phyloP scores from a whole-genome alignment of 2,329 filamentous ascomycete species.

The Botrytis galanthina region DNA sequence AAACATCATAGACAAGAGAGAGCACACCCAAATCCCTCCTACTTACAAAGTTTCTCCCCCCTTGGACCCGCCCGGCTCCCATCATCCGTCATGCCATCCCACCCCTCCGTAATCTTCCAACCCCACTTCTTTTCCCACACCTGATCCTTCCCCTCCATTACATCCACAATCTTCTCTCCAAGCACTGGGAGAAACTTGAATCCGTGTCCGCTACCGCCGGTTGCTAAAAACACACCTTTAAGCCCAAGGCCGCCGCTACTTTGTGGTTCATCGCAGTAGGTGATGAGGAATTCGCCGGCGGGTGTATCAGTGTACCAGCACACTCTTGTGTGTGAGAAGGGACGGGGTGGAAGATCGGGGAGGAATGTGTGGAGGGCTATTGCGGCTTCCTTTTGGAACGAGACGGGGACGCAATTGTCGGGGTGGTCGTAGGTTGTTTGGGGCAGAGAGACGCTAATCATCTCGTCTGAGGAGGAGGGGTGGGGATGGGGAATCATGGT shows the following conservation, averaged over 20 bases:
- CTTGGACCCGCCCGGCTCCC: constrained; percentile 34
- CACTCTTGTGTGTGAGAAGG: constrained; percentile 51
- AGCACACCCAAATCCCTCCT: neutral
- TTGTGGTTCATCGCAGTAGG: constrained; percentile 40
- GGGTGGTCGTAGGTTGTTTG: constrained; percentile 29
- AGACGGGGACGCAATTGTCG: constrained; percentile 27
- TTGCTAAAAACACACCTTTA: constrained; percentile 48
- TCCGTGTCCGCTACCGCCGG: constrained; percentile 49
- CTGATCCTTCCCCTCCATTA: constrained; percentile 40
- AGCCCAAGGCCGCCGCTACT: constrained; percentile 43
- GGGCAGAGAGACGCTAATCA: constrained; percentile 27
- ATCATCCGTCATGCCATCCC: constrained; percentile 36
- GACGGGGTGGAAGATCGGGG: constrained; percentile 51
- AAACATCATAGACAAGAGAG: neutral
- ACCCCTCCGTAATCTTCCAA: constrained; percentile 43
- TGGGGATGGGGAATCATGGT: constrained; percentile 30
- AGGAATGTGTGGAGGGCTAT: constrained; percentile 44
- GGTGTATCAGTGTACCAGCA: constrained; percentile 68
- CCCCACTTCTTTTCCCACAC: constrained; percentile 53
- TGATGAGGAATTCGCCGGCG: constrained; percentile 60
- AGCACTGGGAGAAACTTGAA: constrained; percentile 52
- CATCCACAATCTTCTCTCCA: constrained; percentile 45
- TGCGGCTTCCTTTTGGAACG: constrained; percentile 30
- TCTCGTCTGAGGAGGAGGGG: constrained; percentile 13
- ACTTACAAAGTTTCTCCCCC: constrained; percentile 29